phyloP scores from a whole-genome alignment of 2,329 filamentous ascomycete genomes.

The Microsporum canis region DNA sequence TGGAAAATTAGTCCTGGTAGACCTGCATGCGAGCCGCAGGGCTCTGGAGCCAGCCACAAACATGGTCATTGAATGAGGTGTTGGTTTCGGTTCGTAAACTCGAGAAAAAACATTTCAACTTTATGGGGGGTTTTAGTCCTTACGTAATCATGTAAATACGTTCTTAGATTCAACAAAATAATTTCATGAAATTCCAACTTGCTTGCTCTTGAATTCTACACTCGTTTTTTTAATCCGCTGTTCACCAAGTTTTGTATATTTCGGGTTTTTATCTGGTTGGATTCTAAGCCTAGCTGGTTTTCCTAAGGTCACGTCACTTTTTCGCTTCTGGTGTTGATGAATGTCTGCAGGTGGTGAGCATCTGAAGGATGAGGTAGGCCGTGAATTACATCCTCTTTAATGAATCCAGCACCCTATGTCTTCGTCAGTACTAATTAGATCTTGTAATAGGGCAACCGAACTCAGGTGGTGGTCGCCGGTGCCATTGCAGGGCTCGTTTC shows the following conservation, averaged over 20 bases:
- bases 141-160: background rate
- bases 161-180: background rate
- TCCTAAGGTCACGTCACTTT: background rate
- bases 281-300: background rate
- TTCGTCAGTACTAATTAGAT: background rate
- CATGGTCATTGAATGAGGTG: background rate
- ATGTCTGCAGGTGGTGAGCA: slow-evolving; percentile 54
- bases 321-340: slow-evolving; percentile 33
- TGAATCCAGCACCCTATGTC: background rate
- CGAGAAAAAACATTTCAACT: background rate
- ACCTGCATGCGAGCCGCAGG: background rate
- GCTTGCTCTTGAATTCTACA: background rate
- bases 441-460: slow-evolving; percentile 49
- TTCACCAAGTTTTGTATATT: background rate
- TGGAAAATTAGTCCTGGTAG: background rate
- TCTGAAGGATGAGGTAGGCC: slow-evolving; percentile 56
- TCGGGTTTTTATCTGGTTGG: background rate
- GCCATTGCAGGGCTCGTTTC: slow-evolving; percentile 75
- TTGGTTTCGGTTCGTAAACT: background rate
- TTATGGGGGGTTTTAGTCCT: background rate
- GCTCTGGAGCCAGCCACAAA: background rate
- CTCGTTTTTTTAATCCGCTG: background rate
- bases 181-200: background rate
- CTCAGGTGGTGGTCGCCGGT: slow-evolving; percentile 55
- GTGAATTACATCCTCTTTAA: background rate